Evolutionary conservation across 2,329 filamentous ascomycete species (phyloP).

Genomic region (Colletotrichum limetticola): DNA sequence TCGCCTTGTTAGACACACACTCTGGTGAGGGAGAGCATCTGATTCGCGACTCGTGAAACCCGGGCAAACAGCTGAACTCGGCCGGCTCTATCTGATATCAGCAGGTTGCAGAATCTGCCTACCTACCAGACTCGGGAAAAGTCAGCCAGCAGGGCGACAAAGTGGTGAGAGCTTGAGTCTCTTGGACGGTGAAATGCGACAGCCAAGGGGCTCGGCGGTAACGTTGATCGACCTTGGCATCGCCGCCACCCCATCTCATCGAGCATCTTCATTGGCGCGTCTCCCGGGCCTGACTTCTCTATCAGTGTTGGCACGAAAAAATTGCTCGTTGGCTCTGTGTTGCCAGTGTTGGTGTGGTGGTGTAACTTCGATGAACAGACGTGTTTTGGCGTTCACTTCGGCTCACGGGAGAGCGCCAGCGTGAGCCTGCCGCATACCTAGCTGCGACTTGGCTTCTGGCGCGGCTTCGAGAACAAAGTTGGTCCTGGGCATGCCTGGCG

Average conservation of each 20-base stretch:
- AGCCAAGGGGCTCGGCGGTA: conserved; percentile 27
- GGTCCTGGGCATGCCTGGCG: not conserved
- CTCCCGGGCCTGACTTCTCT: conserved; percentile 17
- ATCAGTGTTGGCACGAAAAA: conserved; percentile 24
- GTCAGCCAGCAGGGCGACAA: not conserved
- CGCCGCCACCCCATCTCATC: conserved; percentile 11
- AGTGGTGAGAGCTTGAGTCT: not conserved
- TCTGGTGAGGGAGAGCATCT: not conserved
- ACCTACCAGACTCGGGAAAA: not conserved
- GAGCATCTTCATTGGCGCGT: conserved; percentile 20
- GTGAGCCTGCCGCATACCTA: not conserved
- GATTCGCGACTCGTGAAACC: conserved; percentile 15
- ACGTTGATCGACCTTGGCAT: conserved; percentile 36
- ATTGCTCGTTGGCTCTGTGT: conserved; percentile 10
- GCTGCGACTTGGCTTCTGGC: conserved; percentile 28
- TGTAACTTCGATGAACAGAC: not conserved
- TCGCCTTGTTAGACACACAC: not conserved
- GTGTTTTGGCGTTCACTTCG: conserved; percentile 1
- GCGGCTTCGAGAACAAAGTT: conserved; percentile 32
- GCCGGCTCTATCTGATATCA: not conserved
- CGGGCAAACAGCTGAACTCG: not conserved
- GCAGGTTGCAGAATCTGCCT: not conserved
- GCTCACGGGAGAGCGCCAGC: not conserved
- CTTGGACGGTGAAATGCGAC: conserved; percentile 10
- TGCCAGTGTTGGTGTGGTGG: not conserved